Evolutionary conservation across 2,329 filamentous ascomycete genomes (phyloP), one percentile per base, ranked within the genome.

Genomic region (Calonectria henricotiae): DNA sequence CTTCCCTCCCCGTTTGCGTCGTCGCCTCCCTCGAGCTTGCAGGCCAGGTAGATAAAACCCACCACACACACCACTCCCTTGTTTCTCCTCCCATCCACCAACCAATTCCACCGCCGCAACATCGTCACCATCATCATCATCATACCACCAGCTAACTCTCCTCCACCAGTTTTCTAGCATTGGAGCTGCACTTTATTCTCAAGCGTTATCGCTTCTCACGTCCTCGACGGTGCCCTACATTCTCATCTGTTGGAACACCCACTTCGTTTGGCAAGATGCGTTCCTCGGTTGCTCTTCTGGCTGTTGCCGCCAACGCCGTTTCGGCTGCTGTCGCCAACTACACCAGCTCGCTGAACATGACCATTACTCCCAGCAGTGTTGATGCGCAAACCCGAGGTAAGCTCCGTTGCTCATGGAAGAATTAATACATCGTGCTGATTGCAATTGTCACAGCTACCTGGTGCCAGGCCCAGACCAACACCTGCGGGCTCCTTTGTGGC

Each of bases 381-480:
- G 55, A 79, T 2, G 71, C 80, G 25, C 72, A 75, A 39, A 71
- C 70, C 12, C 81, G 82, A 80, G 80, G 87, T 88, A 83, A 74
- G 84, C 79, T 30, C 5, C 11, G 25, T 4, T 41, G 23, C 41
- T 15, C 13, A 5, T 15, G 8, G 6, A 49, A 30, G 4, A 20
- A 7, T 30, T 12, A 6, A 6, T n/a, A n/a, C 47, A 15, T 25
- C 12, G 32, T n/a, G 58, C 73, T 78, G 46, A 78, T 64, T 25
- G 41, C n/a, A 23, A 25, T 27, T 43, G 30, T 46, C 54, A n/a
- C 49, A 89, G 88, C 85, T 55, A 67, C 75, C 20, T 90, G 88
- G 88, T 90, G 88, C 79, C 78, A 76, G 63, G 87, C 83, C 47
- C 82, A 90, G 82, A 80, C 79, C 69, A 85, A 88, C 79, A 86